A percentile compares a stretch with the other conserved stretches of the same genome.
These are phyloP conservation scores for Penium margaritaceum DNA, from an alignment of 139 green algal genomes.

Conservation along the genomic window DNA sequence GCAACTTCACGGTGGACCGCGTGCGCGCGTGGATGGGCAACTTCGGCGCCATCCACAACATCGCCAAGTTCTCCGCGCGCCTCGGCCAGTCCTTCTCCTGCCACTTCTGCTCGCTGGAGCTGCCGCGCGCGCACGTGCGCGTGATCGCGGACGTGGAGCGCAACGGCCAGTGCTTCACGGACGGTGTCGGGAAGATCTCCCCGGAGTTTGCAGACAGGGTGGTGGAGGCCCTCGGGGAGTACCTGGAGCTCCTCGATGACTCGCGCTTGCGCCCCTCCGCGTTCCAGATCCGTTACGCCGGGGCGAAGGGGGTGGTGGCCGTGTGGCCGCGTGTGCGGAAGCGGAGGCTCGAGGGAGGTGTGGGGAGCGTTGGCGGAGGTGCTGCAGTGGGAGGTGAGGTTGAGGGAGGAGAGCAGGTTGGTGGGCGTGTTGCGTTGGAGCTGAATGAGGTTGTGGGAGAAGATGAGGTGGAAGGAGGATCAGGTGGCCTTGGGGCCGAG, in stretches of 20 bases:
- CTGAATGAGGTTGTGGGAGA: too few relatives aligned
- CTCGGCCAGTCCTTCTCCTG: conserved; percentile 56
- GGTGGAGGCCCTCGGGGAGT: not conserved
- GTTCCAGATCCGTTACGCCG: conserved; percentile 45
- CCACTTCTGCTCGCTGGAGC: conserved; percentile 3
- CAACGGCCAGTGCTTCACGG: conserved; percentile 49
- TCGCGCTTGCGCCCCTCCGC: conserved; percentile 12
- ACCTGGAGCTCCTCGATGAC: not conserved
- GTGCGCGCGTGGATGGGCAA: conserved; percentile 14
- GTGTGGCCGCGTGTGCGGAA: conserved; percentile 7
- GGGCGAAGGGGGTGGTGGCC: conserved; percentile 48
- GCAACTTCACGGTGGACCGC: not conserved
- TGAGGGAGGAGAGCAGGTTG: too few relatives aligned
- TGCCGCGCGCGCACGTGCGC: not conserved
- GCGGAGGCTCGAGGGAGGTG: too few relatives aligned
- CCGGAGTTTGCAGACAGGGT: conserved; percentile 24
- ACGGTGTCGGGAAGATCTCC: conserved; percentile 52
- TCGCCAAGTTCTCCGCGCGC: conserved; percentile 49
- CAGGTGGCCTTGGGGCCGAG: too few relatives aligned
- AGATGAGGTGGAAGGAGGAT: too few relatives aligned
- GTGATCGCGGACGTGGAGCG: conserved; percentile 42
- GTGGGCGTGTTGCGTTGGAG: too few relatives aligned
- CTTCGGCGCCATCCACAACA: conserved; percentile 1
- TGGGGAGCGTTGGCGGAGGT: too few relatives aligned
- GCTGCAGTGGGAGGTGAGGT: too few relatives aligned